Evolutionary conservation across 768 basidiomycete species (phyloP), one percentile per base, ranked within the genome.

Genomic region (Dentipellis fragilis): DNA sequence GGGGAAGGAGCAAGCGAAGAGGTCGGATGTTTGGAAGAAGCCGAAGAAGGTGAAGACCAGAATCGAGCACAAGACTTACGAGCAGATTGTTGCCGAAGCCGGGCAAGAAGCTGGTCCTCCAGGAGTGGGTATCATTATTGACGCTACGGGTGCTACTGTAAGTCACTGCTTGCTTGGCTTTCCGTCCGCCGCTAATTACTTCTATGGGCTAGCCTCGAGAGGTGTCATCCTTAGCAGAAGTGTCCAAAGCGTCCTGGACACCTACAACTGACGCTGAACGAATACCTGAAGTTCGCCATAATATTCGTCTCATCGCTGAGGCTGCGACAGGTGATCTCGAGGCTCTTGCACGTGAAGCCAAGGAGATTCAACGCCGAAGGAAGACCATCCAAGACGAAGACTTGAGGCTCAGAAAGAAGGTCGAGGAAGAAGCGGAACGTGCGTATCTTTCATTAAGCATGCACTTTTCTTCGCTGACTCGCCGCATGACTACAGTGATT

Each of bases 281-380:
- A 54, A 84, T 98, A 59, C 96, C 96, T 0, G 96, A 99, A 74
- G 82, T 99, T n/a, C 82, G 95, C 22, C 94, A 99, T 67, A 99
- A 98, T 67, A 71, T 99, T 23, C 83, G 88, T 4, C 79, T 97
- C 45, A 91, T 99, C 36, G 77, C 81, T 1, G 89, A 93, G 49
- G 76, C 83, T 1, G 86, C 92, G 63, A 89, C 89, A 62, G 81
- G 76, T 16, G 89, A 95, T 57, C 77, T 99, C 11, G 88, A 92
- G 54, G 87, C 89, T 5, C 80, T 98, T 21, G 93, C 93, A 0
- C 80, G 85, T 14, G 96, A 99, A 73, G 96, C 90, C 2, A 87
- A 85, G 61, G 78, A 83, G 3, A 75, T 97, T 2, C 80, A 87
- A 59, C 89, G 89, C 58, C 81, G 87, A 42, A 87, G 89, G 68